Base-by-base conservation (phyloP, 495 filamentous ascomycete species). In the Parathielavia appendiculata region DNA sequence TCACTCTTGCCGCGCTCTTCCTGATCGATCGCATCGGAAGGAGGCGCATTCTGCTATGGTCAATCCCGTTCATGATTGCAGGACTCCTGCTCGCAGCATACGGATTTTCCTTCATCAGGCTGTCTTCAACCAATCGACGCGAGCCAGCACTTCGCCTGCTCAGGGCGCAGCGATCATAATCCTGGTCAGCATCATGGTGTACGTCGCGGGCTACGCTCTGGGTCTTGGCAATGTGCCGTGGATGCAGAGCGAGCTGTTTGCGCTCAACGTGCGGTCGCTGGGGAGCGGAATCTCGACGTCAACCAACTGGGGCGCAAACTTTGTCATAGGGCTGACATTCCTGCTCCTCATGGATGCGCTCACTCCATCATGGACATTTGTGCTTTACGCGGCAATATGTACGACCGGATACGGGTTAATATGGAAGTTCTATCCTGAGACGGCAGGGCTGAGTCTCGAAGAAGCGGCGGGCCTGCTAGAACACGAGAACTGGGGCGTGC, bases 171-270 rank as follows among this genome's bases (percentile, higher is more conserved):
- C 79, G 0, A 35, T 83, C 38, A 58, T 83, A 17, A 85, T 97
- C 54, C 72, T 95, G 30, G 59, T 81, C 22, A 85, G 84, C 59
- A 81, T 96, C 66, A 85, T 88, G 63, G 51, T 89, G n/a, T 97
- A 92, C 68, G 90, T 92, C 1, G 85, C 87, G 51, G 83, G 83
- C 0, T 97, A 93, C 66, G 91, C 92, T 11, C 75, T 90, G 9
- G 92, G 92, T n/a, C 78, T 97, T 4, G 92, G 92, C 5, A 91
- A 90, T 58, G 89, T 97, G 2, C 91, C 92, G 0, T 97, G 92
- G 92, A 90, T 92, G 75, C 90, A 95, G 69, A 86, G 83, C 61
- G 92, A 97, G 74, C 82, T 97, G 16, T 96, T 97, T 65, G 85
- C 91, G 8, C 79, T 96, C 61, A 83, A 81, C 45, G 89, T 95